Evolutionary conservation across 2,329 filamentous ascomycete genomes (phyloP).

Genomic region (Aspergillus transmontanensis): DNA sequence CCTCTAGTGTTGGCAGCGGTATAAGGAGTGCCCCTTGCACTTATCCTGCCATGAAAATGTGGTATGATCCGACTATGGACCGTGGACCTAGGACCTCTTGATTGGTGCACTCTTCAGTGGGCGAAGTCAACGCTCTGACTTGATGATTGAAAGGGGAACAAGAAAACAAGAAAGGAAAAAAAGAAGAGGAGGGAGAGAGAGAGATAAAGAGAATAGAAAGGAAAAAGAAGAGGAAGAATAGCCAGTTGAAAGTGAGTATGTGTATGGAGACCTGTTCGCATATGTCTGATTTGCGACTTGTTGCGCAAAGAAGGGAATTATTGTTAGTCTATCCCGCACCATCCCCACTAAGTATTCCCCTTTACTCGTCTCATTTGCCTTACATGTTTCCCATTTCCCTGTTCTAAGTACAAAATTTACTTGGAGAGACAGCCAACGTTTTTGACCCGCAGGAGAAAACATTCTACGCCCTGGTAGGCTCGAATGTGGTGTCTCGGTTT

Average conservation of each 20-base stretch:
- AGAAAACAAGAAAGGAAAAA: background rate
- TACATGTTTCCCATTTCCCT: slow-evolving; percentile 6
- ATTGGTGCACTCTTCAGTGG: slow-evolving; percentile 1
- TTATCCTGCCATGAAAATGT: slow-evolving; percentile 27
- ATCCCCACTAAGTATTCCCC: background rate
- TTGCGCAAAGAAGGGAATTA: background rate
- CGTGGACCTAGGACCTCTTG: slow-evolving; percentile 24
- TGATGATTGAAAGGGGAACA: background rate
- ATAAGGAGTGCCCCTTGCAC: slow-evolving; percentile 29
- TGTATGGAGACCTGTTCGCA: slow-evolving; percentile 4
- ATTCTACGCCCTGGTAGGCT: slow-evolving; percentile 27
- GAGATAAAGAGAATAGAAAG: background rate
- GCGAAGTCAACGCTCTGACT: background rate
- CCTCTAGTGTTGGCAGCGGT: slow-evolving; percentile 20
- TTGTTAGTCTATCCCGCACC: slow-evolving; percentile 1
- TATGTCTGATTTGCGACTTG: slow-evolving; percentile 5
- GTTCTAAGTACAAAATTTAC: slow-evolving; percentile 18
- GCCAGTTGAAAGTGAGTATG: background rate
- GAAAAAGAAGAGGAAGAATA: background rate
- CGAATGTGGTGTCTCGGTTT: slow-evolving; percentile 28
- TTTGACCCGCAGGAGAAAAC: slow-evolving; percentile 22
- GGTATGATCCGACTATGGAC: slow-evolving; percentile 24
- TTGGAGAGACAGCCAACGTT: slow-evolving; percentile 25
- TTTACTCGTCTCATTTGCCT: background rate
- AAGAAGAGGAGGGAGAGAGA: background rate